Percentiles rank a stretch among this genome's conserved stretches.
Conservation (phyloP, 352 stramenopile species). For the Pythium utonaiense region DNA sequence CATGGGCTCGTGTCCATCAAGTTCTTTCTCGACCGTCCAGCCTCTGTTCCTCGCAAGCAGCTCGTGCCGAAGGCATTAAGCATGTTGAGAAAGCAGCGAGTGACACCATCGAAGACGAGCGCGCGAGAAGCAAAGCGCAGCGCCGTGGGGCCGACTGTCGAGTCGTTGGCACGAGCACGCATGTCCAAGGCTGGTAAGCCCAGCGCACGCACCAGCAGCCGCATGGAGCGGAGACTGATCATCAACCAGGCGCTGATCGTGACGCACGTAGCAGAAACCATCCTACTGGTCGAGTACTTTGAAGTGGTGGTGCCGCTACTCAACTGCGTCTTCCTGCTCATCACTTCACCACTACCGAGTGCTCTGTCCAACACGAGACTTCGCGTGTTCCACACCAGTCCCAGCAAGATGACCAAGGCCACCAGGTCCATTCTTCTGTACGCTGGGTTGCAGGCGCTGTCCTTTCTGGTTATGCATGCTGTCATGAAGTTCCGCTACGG, state of each 20-base stretch:
- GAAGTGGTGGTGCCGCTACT: constrained; percentile 23
- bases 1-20: constrained; percentile 18
- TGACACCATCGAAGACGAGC: not conserved
- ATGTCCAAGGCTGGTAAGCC: not conserved
- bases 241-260: constrained; percentile 14
- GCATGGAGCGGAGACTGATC: not conserved
- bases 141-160: not conserved
- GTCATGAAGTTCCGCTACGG: constrained; percentile 21
- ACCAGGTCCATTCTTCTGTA: constrained; percentile 19
- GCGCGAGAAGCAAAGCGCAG: not conserved
- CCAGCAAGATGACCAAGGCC: not conserved
- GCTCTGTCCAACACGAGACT: constrained; percentile 18
- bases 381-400: constrained; percentile 4
- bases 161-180: not conserved
- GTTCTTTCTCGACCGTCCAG: constrained; percentile 23
- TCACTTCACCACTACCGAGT: constrained; percentile 4
- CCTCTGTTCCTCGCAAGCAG: not conserved
- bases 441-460: constrained; percentile 18
- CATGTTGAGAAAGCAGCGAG: not conserved
- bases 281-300: constrained; percentile 28
- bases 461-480: constrained; percentile 17
- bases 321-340: constrained; percentile 18
- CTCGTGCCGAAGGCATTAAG: constrained; percentile 1
- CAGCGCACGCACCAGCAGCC: not conserved
- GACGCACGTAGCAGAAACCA: constrained; percentile 14